A percentile compares a stretch with the other conserved stretches of the same genome.
These are phyloP conservation scores for Fusarium sarcochroum DNA, from an alignment of 2,329 filamentous ascomycete genomes.

Conservation along the genomic window DNA sequence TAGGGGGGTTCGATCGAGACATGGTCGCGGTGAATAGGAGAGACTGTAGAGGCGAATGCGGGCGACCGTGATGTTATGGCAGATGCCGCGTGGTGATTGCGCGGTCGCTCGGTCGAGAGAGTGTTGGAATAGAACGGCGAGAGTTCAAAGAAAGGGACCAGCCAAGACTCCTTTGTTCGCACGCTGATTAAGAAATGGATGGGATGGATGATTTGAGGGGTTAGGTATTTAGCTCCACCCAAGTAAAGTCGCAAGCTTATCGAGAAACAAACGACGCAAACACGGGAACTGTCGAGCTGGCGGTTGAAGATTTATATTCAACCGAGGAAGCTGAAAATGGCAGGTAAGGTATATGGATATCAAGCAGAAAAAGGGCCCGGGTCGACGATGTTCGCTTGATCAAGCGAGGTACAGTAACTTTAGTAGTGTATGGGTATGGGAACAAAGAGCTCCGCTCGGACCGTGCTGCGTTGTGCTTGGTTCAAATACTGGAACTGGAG, in stretches of 20 bases:
- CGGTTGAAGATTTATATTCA: conserved; percentile 26
- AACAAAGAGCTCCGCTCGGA: conserved; percentile 47
- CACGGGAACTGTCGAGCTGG: conserved; percentile 7
- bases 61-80: conserved; percentile 9
- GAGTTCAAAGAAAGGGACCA: conserved; percentile 42
- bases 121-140: conserved; percentile 25
- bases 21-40: conserved; percentile 48
- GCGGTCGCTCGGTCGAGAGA: conserved; percentile 29
- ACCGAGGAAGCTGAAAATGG: conserved; percentile 13
- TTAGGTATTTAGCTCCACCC: conserved; percentile 41
- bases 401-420: conserved; percentile 22
- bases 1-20: conserved; percentile 71
- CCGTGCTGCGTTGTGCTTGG: conserved; percentile 33
- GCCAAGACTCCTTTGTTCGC: conserved; percentile 47
- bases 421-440: conserved; percentile 27
- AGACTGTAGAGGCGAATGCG: conserved; percentile 6
- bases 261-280: conserved; percentile 18
- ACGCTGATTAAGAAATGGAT: conserved; percentile 38
- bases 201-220: conserved; percentile 35
- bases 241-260: conserved; percentile 34
- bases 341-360: conserved; percentile 3
- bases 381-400: conserved; percentile 20
- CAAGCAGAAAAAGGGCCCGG: conserved; percentile 30
- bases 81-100: conserved; percentile 19
- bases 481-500: conserved; percentile 42